These are phyloP conservation scores for Athelia sp. DNA, from an alignment of 1,284 basidiomycete genomes.

Conservation along the genomic window DNA sequence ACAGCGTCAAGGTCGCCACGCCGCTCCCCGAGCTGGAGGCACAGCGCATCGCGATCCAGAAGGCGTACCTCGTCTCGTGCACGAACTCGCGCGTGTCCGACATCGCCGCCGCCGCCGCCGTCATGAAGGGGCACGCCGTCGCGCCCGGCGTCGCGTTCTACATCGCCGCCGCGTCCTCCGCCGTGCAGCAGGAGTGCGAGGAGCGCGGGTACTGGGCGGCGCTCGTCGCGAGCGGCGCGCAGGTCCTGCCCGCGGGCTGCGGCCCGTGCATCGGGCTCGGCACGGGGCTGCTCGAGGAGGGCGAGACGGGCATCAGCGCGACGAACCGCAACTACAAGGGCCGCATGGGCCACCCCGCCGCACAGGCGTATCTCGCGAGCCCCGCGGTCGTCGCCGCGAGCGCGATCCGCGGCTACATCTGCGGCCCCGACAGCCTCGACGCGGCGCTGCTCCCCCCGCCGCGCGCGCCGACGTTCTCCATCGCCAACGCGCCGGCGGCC, in stretches of 20 bases:
- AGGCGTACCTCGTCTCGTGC: slow-evolving; percentile 98
- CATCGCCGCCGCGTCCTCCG: slow-evolving; percentile 91
- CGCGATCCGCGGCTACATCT: slow-evolving; percentile 90
- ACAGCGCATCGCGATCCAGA: slow-evolving; percentile 82
- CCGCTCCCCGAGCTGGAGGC: slow-evolving; percentile 81
- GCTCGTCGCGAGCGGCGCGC: slow-evolving; percentile 84
- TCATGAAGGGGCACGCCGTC: slow-evolving; percentile 82
- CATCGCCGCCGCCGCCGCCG: slow-evolving; percentile 86
- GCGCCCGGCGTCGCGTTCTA: slow-evolving; percentile 95
- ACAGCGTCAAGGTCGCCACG: slow-evolving; percentile 95
- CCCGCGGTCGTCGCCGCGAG: slow-evolving; percentile 97
- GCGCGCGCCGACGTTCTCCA: slow-evolving; percentile 56
- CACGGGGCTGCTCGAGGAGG: slow-evolving; percentile 89
- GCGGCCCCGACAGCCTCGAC: slow-evolving; percentile 74
- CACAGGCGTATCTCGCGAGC: slow-evolving; percentile 92
- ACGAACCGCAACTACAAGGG: slow-evolving; percentile 99
- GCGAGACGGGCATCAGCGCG: slow-evolving; percentile 93
- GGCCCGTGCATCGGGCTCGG: slow-evolving; percentile 98
- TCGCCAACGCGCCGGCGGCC: slow-evolving; percentile 22
- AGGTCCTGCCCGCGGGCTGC: slow-evolving; percentile 91
- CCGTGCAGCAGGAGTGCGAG: slow-evolving; percentile 90
- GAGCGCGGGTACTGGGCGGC: slow-evolving; percentile 84
- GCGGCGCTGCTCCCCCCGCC: slow-evolving; percentile 46
- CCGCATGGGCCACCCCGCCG: slow-evolving; percentile 94
- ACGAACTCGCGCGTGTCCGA: slow-evolving; percentile 98